Evolutionary conservation across 2,329 filamentous ascomycete genomes (phyloP).

Genomic region (Berkeleyomyces basicola): DNA sequence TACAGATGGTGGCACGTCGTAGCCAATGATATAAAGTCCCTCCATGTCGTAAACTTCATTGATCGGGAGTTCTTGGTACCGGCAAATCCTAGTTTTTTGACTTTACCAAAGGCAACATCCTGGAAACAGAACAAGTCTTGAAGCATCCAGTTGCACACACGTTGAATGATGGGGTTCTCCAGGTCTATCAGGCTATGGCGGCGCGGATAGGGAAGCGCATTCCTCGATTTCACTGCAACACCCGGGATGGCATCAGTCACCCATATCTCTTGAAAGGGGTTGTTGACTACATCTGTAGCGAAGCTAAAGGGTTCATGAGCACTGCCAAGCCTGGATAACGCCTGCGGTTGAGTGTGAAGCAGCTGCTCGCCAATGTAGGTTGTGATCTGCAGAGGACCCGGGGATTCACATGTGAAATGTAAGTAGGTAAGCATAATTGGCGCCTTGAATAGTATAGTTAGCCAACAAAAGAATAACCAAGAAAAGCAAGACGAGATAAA

Average conservation of each 20-base stretch:
- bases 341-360: neutral
- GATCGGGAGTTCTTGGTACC: neutral
- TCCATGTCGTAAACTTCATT: neutral
- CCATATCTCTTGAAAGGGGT: neutral
- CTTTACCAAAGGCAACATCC: neutral
- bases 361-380: neutral
- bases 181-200: neutral
- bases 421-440: neutral
- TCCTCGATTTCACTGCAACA: neutral
- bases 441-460: neutral
- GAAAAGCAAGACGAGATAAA: neutral
- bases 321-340: neutral
- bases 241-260: neutral
- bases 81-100: neutral
- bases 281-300: neutral
- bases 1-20: constrained; percentile 5
- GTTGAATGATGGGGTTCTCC: neutral
- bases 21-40: constrained; percentile 5
- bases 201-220: neutral
- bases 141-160: constrained; percentile 3
- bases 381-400: neutral
- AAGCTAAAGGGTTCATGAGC: constrained; percentile 3
- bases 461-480: neutral
- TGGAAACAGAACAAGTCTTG: neutral
- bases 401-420: neutral